These are phyloP conservation scores for Cadophora gregata DNA, from an alignment of 2,329 filamentous ascomycete genomes.

Conservation along the genomic window DNA sequence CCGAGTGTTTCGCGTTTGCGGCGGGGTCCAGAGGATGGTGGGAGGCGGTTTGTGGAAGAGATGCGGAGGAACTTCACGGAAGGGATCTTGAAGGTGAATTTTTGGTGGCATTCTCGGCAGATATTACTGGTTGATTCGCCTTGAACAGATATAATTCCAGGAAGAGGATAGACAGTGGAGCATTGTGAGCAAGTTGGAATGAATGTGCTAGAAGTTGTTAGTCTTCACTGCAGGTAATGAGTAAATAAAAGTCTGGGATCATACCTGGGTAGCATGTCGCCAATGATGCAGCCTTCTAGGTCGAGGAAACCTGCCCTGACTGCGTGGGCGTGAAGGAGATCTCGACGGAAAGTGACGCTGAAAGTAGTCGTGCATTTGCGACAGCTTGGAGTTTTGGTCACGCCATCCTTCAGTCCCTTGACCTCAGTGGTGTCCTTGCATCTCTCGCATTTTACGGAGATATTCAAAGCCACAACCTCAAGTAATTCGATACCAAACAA, in stretches of 20 bases:
- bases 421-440: slow-evolving; percentile 78
- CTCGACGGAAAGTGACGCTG: slow-evolving; percentile 63
- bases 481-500: slow-evolving; percentile 79
- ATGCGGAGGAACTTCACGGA: slow-evolving; percentile 80
- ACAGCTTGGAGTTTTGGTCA: slow-evolving; percentile 59
- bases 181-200: slow-evolving; percentile 79
- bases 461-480: slow-evolving; percentile 68
- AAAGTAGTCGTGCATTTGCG: slow-evolving; percentile 63
- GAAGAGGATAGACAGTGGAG: slow-evolving; percentile 66
- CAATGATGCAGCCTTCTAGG: slow-evolving; percentile 73
- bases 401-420: slow-evolving; percentile 64
- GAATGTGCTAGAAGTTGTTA: slow-evolving; percentile 63
- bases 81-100: slow-evolving; percentile 80
- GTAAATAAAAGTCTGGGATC: slow-evolving; percentile 27
- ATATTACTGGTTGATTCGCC: slow-evolving; percentile 76
- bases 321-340: slow-evolving; percentile 75
- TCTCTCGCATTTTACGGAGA: slow-evolving; percentile 78
- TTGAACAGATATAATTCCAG: slow-evolving; percentile 73
- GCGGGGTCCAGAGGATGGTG: slow-evolving; percentile 48
- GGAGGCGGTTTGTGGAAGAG: slow-evolving; percentile 53
- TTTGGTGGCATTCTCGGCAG: slow-evolving; percentile 79
- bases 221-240: neutral
- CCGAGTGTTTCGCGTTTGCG: slow-evolving; percentile 60
- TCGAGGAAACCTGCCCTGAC: slow-evolving; percentile 81
- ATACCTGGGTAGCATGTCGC: slow-evolving; percentile 76